These are phyloP conservation scores for Lachancea sp. DNA, from an alignment of 805 yeast genomes.

Conservation along the genomic window DNA sequence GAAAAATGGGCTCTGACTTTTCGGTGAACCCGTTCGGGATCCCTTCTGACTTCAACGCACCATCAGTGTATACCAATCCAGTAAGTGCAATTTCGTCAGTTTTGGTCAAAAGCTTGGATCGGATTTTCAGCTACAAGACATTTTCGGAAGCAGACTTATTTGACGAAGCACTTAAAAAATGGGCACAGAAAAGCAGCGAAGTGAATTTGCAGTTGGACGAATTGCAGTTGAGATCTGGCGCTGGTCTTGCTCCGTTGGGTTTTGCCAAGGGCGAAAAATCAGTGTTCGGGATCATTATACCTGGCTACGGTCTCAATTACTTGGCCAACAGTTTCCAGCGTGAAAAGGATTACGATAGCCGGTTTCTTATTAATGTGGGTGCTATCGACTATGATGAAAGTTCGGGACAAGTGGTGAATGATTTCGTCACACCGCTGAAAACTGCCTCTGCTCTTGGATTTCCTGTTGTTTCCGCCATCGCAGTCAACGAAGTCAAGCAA, in stretches of 20 bases:
- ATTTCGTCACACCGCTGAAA: conserved; percentile 54
- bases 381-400: conserved; percentile 63
- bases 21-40: conserved; percentile 53
- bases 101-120: conserved; percentile 43
- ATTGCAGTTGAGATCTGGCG: conserved; percentile 75
- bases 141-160: conserved; percentile 54
- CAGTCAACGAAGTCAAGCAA: conserved; percentile 58
- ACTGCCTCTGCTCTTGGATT: conserved; percentile 57
- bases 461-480: conserved; percentile 65
- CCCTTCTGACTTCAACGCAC: conserved; percentile 48
- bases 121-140: conserved; percentile 65
- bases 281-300: conserved; percentile 43
- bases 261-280: conserved; percentile 37
- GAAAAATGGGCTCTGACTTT: conserved; percentile 18
- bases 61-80: conserved; percentile 50
- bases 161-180: conserved; percentile 51
- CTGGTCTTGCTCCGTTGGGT: conserved; percentile 73
- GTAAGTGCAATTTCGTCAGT: conserved; percentile 49
- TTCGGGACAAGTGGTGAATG: conserved; percentile 49
- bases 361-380: conserved; percentile 66
- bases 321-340: conserved; percentile 55
- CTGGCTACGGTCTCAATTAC: conserved; percentile 60
- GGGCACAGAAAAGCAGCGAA: conserved; percentile 37
- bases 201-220: conserved; percentile 24
- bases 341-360: conserved; percentile 36